Percentiles rank a stretch among this genome's conserved stretches.
phyloP scores from a whole-genome alignment of 495 filamentous ascomycete species.

The Neurospora sp. region DNA sequence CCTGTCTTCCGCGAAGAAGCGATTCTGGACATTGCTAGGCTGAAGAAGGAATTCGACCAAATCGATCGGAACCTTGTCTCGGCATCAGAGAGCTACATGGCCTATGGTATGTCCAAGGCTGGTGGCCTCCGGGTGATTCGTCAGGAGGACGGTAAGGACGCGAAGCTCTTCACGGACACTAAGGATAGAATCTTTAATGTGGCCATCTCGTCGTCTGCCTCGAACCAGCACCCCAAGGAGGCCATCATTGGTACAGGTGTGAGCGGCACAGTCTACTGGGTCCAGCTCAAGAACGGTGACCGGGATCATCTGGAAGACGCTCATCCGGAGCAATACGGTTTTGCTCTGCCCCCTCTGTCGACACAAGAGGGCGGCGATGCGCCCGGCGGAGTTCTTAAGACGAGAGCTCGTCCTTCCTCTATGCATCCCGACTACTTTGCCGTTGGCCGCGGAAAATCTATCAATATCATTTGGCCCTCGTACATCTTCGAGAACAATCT shows the following conservation, averaged over 20 bases:
- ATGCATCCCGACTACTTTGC: conserved; percentile 88
- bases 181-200: conserved; percentile 91
- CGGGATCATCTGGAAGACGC: conserved; percentile 66
- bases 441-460: conserved; percentile 88
- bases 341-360: conserved; percentile 73
- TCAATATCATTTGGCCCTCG: conserved; percentile 78
- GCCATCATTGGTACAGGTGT: conserved; percentile 84
- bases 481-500: conserved; percentile 61
- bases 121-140: conserved; percentile 86
- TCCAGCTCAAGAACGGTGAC: conserved; percentile 56
- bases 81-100: conserved; percentile 84
- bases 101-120: conserved; percentile 83
- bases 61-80: conserved; percentile 86
- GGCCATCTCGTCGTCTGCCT: conserved; percentile 55
- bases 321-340: conserved; percentile 60
- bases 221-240: conserved; percentile 47
- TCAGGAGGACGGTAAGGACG: conserved; percentile 84
- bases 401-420: conserved; percentile 78
- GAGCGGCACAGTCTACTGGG: conserved; percentile 91
- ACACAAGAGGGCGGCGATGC: conserved; percentile 61
- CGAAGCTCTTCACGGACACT: conserved; percentile 76
- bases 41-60: conserved; percentile 97
- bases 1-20: conserved; percentile 56
- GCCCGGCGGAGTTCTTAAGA: conserved; percentile 87
- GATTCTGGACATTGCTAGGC: conserved; percentile 77